Conservation (phyloP, 2,329 filamentous ascomycete genomes). For the Exophiala spinifera region DNA sequence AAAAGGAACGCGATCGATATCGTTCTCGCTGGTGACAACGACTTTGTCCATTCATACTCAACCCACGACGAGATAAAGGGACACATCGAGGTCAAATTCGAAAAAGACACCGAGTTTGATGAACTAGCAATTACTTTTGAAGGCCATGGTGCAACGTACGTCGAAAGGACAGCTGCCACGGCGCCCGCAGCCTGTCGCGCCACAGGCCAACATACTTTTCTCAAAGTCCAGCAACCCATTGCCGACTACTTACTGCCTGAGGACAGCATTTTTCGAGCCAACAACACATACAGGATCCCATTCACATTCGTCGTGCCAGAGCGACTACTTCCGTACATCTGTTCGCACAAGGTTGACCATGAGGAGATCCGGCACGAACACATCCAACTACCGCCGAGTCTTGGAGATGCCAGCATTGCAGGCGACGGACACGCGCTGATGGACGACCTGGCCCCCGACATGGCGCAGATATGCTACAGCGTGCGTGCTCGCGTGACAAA, state of each 20-base stretch:
- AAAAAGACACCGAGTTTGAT: slow-evolving; percentile 32
- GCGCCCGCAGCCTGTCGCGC: slow-evolving; percentile 53
- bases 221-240: slow-evolving; percentile 61
- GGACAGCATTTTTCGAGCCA: slow-evolving; percentile 54
- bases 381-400: slow-evolving; percentile 57
- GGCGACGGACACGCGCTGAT: slow-evolving; percentile 49
- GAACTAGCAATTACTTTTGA: slow-evolving; percentile 33
- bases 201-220: slow-evolving; percentile 58
- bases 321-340: slow-evolving; percentile 58
- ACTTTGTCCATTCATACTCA: slow-evolving; percentile 32
- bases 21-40: slow-evolving; percentile 25
- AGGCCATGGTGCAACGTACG: slow-evolving; percentile 32
- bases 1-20: slow-evolving; percentile 30
- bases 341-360: slow-evolving; percentile 53
- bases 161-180: slow-evolving; percentile 54
- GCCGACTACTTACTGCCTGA: slow-evolving; percentile 52
- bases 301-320: slow-evolving; percentile 64
- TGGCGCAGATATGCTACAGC: slow-evolving; percentile 59
- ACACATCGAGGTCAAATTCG: slow-evolving; percentile 30
- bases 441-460: slow-evolving; percentile 62
- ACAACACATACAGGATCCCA: slow-evolving; percentile 56
- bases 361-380: slow-evolving; percentile 55
- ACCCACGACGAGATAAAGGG: slow-evolving; percentile 35
- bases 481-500: slow-evolving; percentile 50
- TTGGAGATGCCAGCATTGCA: slow-evolving; percentile 57